Base-by-base conservation (phyloP, 768 basidiomycete species). In the Kwoniella sp. region DNA sequence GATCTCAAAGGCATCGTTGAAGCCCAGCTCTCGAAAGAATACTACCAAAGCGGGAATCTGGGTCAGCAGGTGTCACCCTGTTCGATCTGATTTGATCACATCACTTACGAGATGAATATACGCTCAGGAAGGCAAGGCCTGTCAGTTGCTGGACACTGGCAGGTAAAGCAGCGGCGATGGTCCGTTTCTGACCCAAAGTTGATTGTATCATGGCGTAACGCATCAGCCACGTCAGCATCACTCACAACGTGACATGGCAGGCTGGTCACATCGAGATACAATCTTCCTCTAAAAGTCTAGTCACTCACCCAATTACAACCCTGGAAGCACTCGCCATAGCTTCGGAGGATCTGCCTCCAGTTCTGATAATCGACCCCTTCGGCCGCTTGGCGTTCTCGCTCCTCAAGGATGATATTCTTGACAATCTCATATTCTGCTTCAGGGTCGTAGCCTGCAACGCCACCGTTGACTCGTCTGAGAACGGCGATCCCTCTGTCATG, bases 1-100 rank as follows among this genome's bases (percentile, higher is more conserved):
- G 54, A 71, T 64, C 23, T 57, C 58, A 45, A 68, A 71, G 2
- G 71, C 54, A 34, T 72, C 61, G 11, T 57, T 61, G 50, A 69
- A 72, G 13, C 71, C 71, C 4, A 47, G 51, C 52, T 67, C 61
- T 29, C 58, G 30, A 58, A 69, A 69, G 56, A 72, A 72, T 17
- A 64, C 59, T 60, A 26, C 17, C 15, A 4, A 45, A 17, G 1
- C 7, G n/a, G 15, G 5, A 11, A 23, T 57, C 11, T 41, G 55
- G 23, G 12, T 7, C 25, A 7, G 25, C 53, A 28, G 31, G 53
- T 58, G 15, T 23, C 34, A 58, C 12, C n/a, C 13, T 7, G 7
- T 11, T 55, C 48, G n/a, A 31, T 31, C 34, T 13, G n/a, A 29
- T 8, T 29, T n/a, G 29, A 29, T 11, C 7, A 15, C 9, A 28